phyloP scores from a whole-genome alignment of 257 asterid genomes.

The Rauvolfia tetraphylla region DNA sequence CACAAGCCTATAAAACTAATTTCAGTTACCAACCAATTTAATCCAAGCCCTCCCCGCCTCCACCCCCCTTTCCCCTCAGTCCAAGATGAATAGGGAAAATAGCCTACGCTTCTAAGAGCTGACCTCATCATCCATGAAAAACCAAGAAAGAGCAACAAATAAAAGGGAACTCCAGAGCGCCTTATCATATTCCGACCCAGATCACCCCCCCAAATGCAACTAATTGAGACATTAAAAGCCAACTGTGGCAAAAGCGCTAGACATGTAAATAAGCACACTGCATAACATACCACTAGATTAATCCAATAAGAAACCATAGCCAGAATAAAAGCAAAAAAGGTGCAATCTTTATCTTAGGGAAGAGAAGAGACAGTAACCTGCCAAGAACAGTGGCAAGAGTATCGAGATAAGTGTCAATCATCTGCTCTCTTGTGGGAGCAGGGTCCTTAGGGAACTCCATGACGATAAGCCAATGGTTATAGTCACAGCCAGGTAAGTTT shows the following conservation, averaged over 20 bases:
- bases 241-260: neutral
- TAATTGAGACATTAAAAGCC: neutral
- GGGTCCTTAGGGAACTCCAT: slow-evolving; percentile 99
- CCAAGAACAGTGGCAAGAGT: slow-evolving; percentile 92
- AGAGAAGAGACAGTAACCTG: slow-evolving; percentile 39
- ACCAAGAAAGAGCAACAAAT: neutral
- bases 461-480: slow-evolving; percentile 94
- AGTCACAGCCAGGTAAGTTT: slow-evolving; percentile 98
- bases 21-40: neutral
- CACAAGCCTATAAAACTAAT: neutral
- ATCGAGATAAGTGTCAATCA: slow-evolving; percentile 92
- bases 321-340: neutral
- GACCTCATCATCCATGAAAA: neutral
- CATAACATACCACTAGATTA: neutral
- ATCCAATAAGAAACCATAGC: neutral
- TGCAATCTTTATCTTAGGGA: neutral
- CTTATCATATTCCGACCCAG: neutral
- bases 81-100: neutral
- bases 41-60: neutral
- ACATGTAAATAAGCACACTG: neutral
- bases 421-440: slow-evolving; percentile 93
- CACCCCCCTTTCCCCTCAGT: neutral
- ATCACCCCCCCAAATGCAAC: neutral
- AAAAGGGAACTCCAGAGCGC: neutral
- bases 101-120: neutral